Base-by-base conservation (phyloP, 805 yeast species). In the Sungouiozyma intestinalis region DNA sequence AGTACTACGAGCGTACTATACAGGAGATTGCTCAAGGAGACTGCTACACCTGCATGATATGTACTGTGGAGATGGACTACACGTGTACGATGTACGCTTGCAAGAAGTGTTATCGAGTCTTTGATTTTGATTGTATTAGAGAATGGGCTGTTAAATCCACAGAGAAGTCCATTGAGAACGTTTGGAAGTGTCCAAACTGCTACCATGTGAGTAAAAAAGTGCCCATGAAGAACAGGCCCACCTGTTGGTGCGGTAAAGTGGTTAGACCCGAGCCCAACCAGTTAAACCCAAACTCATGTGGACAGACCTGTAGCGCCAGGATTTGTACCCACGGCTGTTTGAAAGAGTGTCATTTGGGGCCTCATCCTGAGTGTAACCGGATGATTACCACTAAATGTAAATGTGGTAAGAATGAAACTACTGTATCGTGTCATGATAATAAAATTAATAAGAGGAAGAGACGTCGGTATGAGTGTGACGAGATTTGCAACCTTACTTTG, bases 181-280 rank as follows among this genome's bases (percentile, higher is more conserved):
- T 70, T 34, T 87, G 96, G 96, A 71, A 87, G 52, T 87, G 97
- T 60, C 96, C 96, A 0, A 73, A 85, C 77, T 62, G 66, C 62
- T 38, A 75, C 66, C 40, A 66, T 62, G 40, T 52, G 46, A 45
- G 53, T 64, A 52, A 68, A 73, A 36, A 87, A 85, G 32, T 71
- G 62, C 48, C 71, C 60, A 33, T 80, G 74, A 59, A 74, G 74
- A 48, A 54, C 36, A 49, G 62, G 33, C 49, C 57, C 8, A 54
- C 64, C 1, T 87, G 97, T 56, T 87, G 97, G 97, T 87, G 96
- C 68, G 90, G 88, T 1, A 81, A 84, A 52, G 73, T 72, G 2
- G 65, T 74, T 16, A 76, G 83, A 48, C 96, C 96, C 0, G 64
- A 58, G 3, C 61, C 70, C 1, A 77, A 80, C 51, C 61, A 69